Evolutionary conservation across 2,329 filamentous ascomycete species (phyloP).

Genomic region (Ploettnerulaceae sp.): DNA sequence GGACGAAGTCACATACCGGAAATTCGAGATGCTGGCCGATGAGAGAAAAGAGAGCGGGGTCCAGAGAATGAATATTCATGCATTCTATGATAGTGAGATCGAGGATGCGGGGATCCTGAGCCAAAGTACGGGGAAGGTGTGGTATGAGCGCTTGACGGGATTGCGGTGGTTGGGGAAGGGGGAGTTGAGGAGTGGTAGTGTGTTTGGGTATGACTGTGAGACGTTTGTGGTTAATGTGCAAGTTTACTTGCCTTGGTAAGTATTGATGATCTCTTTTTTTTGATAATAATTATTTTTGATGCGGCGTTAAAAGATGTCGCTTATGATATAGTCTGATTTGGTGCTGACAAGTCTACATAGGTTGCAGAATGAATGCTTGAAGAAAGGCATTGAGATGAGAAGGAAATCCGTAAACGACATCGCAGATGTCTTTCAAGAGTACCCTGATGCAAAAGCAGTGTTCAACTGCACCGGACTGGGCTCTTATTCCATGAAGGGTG

Average conservation of each 20-base stretch:
- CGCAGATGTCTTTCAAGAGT: constrained; percentile 14
- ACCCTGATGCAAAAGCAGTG: constrained; percentile 13
- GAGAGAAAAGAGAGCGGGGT: constrained; percentile 18
- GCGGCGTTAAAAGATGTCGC: too few relatives aligned
- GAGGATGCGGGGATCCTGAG: constrained; percentile 20
- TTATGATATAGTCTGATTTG: not conserved
- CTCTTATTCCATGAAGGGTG: constrained; percentile 25
- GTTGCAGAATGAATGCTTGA: constrained; percentile 39
- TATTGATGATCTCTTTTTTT: not conserved
- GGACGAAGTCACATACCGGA: constrained; percentile 57
- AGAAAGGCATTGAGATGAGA: constrained; percentile 18
- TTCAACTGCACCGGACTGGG: constrained; percentile 31
- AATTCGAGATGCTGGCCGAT: constrained; percentile 50
- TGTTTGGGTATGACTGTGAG: constrained; percentile 67
- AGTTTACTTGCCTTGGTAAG: constrained; percentile 34
- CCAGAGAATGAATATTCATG: constrained; percentile 9
- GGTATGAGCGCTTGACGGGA: constrained; percentile 44
- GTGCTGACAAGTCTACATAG: constrained; percentile 36
- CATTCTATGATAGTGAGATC: constrained; percentile 14
- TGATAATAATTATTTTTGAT: too few relatives aligned
- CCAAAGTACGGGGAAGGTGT: constrained; percentile 19
- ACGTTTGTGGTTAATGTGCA: constrained; percentile 24
- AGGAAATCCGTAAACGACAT: constrained; percentile 17
- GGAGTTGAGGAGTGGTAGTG: constrained; percentile 53
- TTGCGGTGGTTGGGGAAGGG: constrained; percentile 50